These are phyloP conservation scores for Gamarada debralockiae DNA, from an alignment of 495 filamentous ascomycete genomes.

Conservation along the genomic window DNA sequence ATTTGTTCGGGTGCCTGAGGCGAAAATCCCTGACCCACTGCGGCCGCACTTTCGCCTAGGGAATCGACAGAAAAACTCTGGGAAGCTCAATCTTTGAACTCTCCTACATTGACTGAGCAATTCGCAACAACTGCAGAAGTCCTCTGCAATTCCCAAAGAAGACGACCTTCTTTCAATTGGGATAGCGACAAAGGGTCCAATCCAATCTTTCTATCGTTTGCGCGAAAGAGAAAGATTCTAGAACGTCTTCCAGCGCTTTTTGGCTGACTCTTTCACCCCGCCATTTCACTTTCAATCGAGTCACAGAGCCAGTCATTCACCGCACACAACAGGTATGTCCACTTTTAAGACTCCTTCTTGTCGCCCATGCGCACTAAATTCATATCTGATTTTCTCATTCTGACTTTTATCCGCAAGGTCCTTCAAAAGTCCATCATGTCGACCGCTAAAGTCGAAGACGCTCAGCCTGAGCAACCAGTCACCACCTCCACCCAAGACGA, in stretches of 20 bases:
- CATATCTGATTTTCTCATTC: too few relatives aligned
- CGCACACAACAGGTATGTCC: neutral
- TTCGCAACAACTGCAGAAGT: too few relatives aligned
- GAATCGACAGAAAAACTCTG: too few relatives aligned
- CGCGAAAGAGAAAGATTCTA: neutral
- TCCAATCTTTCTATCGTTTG: neutral
- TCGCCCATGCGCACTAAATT: neutral
- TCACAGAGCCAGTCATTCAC: conserved; percentile 6
- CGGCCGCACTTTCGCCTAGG: too few relatives aligned
- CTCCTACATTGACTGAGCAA: neutral
- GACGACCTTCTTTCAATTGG: neutral
- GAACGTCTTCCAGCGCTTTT: neutral
- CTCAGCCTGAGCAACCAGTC: conserved; percentile 18
- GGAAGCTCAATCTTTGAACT: too few relatives aligned
- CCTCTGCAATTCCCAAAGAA: too few relatives aligned
- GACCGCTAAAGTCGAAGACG: neutral
- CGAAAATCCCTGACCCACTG: too few relatives aligned
- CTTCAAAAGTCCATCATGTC: neutral
- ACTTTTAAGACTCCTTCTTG: neutral
- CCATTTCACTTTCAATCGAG: conserved; percentile 14
- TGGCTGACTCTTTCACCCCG: conserved; percentile 17
- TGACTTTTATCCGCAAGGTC: neutral
- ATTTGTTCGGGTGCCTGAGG: too few relatives aligned
- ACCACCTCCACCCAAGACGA: conserved; percentile 29
- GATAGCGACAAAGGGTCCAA: neutral